Percentiles rank a stretch among this genome's conserved stretches.
phyloP scores from a whole-genome alignment of 2,329 filamentous ascomycete species.

The Aspergillus quadrilineatus region DNA sequence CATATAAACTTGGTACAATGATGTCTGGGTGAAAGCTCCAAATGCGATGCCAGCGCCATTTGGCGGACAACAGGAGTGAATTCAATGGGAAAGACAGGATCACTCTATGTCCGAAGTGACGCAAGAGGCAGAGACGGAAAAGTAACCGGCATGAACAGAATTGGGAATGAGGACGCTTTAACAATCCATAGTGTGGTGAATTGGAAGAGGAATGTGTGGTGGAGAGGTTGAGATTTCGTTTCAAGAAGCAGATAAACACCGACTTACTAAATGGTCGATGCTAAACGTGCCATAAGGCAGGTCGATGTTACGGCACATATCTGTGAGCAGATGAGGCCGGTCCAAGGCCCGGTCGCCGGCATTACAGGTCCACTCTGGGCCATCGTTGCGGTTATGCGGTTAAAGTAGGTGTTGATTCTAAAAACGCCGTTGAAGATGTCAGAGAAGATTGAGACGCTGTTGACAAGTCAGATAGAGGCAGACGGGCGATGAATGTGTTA shows the following conservation, averaged over 20 bases:
- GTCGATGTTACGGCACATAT: slow-evolving; percentile 27
- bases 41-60: slow-evolving; percentile 14
- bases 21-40: slow-evolving; percentile 18
- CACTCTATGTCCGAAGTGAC: not conserved
- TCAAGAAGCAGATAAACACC: not conserved
- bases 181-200: not conserved
- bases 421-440: not conserved
- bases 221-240: not conserved
- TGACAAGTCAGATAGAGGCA: not conserved
- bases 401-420: not conserved
- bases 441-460: not conserved
- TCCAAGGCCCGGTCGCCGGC: slow-evolving; percentile 26
- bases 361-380: not conserved
- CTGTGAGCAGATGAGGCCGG: slow-evolving; percentile 18
- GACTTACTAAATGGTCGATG: slow-evolving; percentile 27
- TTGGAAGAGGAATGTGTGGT: not conserved
- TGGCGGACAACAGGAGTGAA: slow-evolving; percentile 16
- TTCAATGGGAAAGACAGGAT: not conserved
- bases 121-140: not conserved
- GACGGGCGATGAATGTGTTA: not conserved
- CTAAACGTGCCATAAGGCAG: slow-evolving; percentile 24
- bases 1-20: slow-evolving; percentile 20
- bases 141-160: not conserved
- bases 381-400: slow-evolving; percentile 1
- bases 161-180: not conserved